phyloP scores from a whole-genome alignment of 2,329 filamentous ascomycete genomes.

The Coleophoma cylindrospora region DNA sequence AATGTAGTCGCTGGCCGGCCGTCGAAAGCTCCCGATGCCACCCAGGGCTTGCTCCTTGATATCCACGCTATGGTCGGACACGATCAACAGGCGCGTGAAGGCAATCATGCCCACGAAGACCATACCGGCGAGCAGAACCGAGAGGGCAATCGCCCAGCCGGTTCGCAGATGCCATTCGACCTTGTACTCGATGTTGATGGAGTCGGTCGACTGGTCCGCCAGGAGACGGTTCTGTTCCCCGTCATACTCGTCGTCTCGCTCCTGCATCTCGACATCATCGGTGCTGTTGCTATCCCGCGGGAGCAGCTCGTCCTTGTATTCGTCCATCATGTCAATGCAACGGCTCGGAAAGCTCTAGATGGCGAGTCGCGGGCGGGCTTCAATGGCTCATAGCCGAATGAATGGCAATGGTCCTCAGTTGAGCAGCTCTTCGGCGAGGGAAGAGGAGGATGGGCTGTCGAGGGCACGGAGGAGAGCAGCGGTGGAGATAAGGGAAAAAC shows the following conservation, averaged over 20 bases:
- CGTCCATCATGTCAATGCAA: slow-evolving; percentile 8
- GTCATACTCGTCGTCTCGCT: slow-evolving; percentile 13
- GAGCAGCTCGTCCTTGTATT: slow-evolving; percentile 9
- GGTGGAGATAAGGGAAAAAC: too few species aligned
- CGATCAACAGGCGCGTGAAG: slow-evolving; percentile 20
- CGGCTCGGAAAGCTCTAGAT: too few species aligned
- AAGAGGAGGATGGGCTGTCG: too few species aligned
- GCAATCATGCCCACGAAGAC: slow-evolving; percentile 15
- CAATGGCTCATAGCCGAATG: too few species aligned
- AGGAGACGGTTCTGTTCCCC: slow-evolving; percentile 17
- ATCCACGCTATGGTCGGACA: slow-evolving; percentile 2
- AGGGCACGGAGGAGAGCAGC: too few species aligned
- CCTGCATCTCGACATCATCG: slow-evolving; percentile 22
- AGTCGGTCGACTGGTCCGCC: slow-evolving; percentile 10
- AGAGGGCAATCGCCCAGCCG: slow-evolving; percentile 18
- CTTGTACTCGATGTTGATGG: slow-evolving; percentile 12
- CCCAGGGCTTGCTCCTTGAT: slow-evolving; percentile 1
- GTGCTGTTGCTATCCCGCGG: slow-evolving; percentile 10
- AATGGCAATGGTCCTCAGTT: too few species aligned
- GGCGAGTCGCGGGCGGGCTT: too few species aligned
- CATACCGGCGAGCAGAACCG: slow-evolving; percentile 11
- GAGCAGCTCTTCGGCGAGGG: too few species aligned
- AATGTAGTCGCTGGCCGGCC: slow-evolving; percentile 45
- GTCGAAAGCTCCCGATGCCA: slow-evolving; percentile 18
- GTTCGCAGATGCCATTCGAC: slow-evolving; percentile 24